A percentile compares a stretch with the other conserved stretches of the same genome.
These are phyloP conservation scores for Pseudogymnoascus sp. DNA, from an alignment of 2,329 filamentous ascomycete species.

Conservation along the genomic window DNA sequence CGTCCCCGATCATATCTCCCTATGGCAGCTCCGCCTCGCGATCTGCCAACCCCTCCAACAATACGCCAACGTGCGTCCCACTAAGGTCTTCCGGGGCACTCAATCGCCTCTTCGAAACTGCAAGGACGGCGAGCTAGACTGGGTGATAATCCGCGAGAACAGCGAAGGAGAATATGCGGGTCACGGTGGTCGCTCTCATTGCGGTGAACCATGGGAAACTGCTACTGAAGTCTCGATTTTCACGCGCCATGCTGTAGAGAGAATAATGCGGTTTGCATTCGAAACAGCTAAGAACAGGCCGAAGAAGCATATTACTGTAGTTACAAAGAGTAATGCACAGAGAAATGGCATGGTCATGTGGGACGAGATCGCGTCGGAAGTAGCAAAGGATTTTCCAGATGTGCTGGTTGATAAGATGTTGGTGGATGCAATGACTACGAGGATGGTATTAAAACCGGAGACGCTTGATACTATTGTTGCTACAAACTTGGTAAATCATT, in stretches of 20 bases:
- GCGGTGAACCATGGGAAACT: conserved; percentile 46
- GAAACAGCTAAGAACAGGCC: conserved; percentile 43
- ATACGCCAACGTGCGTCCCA: conserved; percentile 58
- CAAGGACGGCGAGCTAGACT: conserved; percentile 44
- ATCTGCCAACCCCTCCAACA: conserved; percentile 57
- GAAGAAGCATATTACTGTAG: conserved; percentile 50
- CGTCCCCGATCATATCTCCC: conserved; percentile 57
- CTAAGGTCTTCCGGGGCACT: conserved; percentile 48
- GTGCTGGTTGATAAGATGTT: conserved; percentile 55
- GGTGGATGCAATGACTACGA: conserved; percentile 41
- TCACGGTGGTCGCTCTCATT: conserved; percentile 52
- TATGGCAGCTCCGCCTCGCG: conserved; percentile 55
- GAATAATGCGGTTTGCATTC: conserved; percentile 56
- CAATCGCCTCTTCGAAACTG: conserved; percentile 43
- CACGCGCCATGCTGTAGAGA: conserved; percentile 49
- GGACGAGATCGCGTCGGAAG: conserved; percentile 51
- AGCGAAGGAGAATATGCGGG: conserved; percentile 57
- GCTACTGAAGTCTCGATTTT: conserved; percentile 57
- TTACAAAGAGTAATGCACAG: conserved; percentile 59
- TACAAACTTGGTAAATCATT: conserved; percentile 35
- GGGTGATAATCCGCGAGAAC: conserved; percentile 59
- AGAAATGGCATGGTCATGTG: conserved; percentile 60
- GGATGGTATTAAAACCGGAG: conserved; percentile 52
- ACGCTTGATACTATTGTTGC: conserved; percentile 54
- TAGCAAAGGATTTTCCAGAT: conserved; percentile 49